Evolutionary conservation across 495 filamentous ascomycete species (phyloP), one percentile per base, ranked within the genome.

Genomic region (Talaromyces proteolyticus): DNA sequence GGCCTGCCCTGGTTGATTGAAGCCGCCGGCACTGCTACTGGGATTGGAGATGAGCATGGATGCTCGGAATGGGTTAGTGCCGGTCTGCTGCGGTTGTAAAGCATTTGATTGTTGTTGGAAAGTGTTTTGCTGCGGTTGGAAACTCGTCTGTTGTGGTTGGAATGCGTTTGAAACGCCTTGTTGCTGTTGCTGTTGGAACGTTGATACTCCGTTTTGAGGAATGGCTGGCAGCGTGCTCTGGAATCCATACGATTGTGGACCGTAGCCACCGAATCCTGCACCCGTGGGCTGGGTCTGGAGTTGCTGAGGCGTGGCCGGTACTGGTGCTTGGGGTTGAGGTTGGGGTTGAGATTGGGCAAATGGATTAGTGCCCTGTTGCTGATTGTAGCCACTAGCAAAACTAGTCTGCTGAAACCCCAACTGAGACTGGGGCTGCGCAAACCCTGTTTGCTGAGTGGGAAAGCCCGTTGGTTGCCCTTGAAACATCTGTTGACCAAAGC

Each of bases 51-150:
- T 67, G 70, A 93, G 70, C 80, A 90, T 89, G 2, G 89, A 93
- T 59, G 88, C 85, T 36, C 91, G 78, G 73, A 95, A 96, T 4
- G 91, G 91, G 62, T 96, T 96, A 3, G 89, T 91, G 11, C 70
- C 78, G 4, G 54, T 51, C 11, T 67, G 68, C 21, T 66, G 58
- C 25, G 61, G 57, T 21, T 57, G 57, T 8, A 34, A 34, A 38
- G 62, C 58, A 52, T 58, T 61, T 43, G 69, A 66, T 41, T 65
- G 63, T 25, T 57, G 57, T 24, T 57, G 57, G 4, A 34, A 34
- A 38, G 62, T 59, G 52, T 58, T 61, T 43, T 70, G 67, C 42
- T 65, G 63, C 26, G 58, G 59, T 21, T 57, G 57, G 4, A 34
- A 34, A 39, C 64, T 59, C 51, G 57, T 63, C 43, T 71, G 68